Evolutionary conservation across 1,139 yeast species (phyloP).

Genomic region (Sugiyamaella japonica): DNA sequence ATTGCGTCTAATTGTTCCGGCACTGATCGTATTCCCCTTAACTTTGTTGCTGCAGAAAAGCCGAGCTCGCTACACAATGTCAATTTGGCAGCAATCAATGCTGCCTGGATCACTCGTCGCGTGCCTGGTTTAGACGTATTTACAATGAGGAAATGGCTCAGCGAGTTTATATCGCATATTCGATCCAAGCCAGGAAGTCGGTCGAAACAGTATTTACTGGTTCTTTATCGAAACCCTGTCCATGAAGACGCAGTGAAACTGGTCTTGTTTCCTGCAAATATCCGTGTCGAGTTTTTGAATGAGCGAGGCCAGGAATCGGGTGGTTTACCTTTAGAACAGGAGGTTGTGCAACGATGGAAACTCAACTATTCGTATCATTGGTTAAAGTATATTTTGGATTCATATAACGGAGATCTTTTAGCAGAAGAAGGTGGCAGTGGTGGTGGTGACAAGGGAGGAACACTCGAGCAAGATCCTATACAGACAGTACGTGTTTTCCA

Average conservation of each 20-base stretch:
- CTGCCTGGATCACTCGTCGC: conserved; percentile 17
- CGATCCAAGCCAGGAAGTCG: background rate
- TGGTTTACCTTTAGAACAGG: conserved; percentile 20
- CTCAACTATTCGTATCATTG: conserved; percentile 16
- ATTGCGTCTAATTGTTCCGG: conserved; percentile 16
- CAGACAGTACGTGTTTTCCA: conserved; percentile 11
- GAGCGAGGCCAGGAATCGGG: conserved; percentile 15
- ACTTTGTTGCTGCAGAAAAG: conserved; percentile 16
- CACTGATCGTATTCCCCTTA: conserved; percentile 19
- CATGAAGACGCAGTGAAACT: conserved; percentile 18
- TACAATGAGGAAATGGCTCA: conserved; percentile 19
- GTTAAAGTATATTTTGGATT: conserved; percentile 15
- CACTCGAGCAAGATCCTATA: conserved; percentile 3
- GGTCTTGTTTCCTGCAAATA: conserved; percentile 17
- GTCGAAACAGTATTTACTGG: conserved; percentile 9
- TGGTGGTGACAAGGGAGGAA: too few relatives aligned
- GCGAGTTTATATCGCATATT: conserved; percentile 16
- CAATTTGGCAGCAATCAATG: conserved; percentile 15
- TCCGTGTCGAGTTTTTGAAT: conserved; percentile 17
- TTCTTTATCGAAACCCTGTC: conserved; percentile 15
- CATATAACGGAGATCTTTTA: conserved; percentile 1
- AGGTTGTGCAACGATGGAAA: conserved; percentile 20
- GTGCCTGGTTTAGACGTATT: conserved; percentile 15
- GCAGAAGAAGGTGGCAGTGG: too few relatives aligned
- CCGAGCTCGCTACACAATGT: conserved; percentile 17